phyloP scores from a whole-genome alignment of 768 basidiomycete species.

The Lactarius tabidus region DNA sequence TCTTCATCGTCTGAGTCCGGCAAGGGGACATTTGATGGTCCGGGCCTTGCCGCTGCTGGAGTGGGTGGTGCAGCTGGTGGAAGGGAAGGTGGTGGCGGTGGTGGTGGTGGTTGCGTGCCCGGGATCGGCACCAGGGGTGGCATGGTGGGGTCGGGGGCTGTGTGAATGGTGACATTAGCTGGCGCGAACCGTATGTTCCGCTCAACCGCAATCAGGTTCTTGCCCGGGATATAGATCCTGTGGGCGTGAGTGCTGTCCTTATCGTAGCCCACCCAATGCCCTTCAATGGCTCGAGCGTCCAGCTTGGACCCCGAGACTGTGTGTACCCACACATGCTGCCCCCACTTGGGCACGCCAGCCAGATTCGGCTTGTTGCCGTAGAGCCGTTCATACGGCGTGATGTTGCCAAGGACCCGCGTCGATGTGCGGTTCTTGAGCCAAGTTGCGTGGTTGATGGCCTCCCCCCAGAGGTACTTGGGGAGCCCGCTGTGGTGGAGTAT shows the following conservation, averaged over 20 bases:
- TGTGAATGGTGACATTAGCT: too few relatives aligned
- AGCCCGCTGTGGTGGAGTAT: slow-evolving; percentile 3
- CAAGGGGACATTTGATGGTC: too few relatives aligned
- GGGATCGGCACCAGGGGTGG: too few relatives aligned
- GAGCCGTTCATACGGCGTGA: slow-evolving; percentile 30
- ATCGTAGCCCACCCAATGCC: slow-evolving; percentile 36
- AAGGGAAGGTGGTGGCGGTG: too few relatives aligned
- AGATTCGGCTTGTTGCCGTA: slow-evolving; percentile 31
- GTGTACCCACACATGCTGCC: slow-evolving; percentile 23
- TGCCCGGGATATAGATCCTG: slow-evolving; percentile 36
- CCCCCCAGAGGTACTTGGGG: slow-evolving; percentile 30
- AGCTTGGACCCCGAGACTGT: slow-evolving; percentile 15
- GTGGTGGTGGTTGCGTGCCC: too few relatives aligned
- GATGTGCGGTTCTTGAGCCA: slow-evolving; percentile 20
- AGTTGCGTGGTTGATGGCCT: slow-evolving; percentile 26
- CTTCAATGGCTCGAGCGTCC: slow-evolving; percentile 15
- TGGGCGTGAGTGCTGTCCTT: slow-evolving; percentile 31
- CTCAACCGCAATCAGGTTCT: slow-evolving; percentile 30
- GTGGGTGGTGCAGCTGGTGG: too few relatives aligned
- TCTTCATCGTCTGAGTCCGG: too few relatives aligned
- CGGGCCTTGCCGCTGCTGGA: too few relatives aligned
- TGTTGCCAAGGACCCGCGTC: slow-evolving; percentile 23
- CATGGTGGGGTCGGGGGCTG: too few relatives aligned
- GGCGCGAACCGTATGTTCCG: slow-evolving; percentile 25
- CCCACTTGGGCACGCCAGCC: slow-evolving; percentile 9